A percentile compares a stretch with the other conserved stretches of the same genome.
Evolutionary conservation across 805 yeast genomes (phyloP).

Genomic region (Ogataea glucozyma): DNA sequence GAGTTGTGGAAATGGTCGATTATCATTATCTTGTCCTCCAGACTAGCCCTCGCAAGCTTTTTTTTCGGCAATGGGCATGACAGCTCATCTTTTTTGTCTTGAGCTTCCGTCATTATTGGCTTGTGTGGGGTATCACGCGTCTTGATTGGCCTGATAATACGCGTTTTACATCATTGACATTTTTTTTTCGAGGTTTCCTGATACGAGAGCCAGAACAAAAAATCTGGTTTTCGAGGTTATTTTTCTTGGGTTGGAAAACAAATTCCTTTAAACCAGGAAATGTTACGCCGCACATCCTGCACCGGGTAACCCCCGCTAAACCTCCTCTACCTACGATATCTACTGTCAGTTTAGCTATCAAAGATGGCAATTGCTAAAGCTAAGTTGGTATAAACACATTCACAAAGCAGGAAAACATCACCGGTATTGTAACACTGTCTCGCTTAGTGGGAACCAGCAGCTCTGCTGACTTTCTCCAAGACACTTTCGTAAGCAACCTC

Average conservation of each 20-base stretch:
- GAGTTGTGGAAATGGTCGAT: slow-evolving; percentile 50
- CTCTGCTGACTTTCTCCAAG: slow-evolving; percentile 83
- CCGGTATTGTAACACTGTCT: no score
- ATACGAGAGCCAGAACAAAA: background rate
- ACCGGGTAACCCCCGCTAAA: no score
- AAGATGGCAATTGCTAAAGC: slow-evolving; percentile 3
- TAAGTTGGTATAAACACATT: no score
- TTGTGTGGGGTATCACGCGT: no score
- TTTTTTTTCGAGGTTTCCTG: background rate
- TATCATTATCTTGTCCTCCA: slow-evolving; percentile 59
- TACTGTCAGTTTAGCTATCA: no score
- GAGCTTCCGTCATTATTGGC: slow-evolving; percentile 1
- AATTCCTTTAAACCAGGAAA: no score
- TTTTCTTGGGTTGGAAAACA: no score
- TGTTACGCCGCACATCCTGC: no score
- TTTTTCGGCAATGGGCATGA: slow-evolving; percentile 4
- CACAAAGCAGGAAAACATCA: background rate
- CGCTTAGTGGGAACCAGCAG: slow-evolving; percentile 61
- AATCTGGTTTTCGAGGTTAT: no score
- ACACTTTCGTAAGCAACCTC: slow-evolving; percentile 96
- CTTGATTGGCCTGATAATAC: no score
- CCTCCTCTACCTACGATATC: no score
- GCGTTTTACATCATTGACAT: background rate
- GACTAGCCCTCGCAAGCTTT: slow-evolving; percentile 50
- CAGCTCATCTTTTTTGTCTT: background rate